Evolutionary conservation across 129 eudicot genomes (phyloP).

Genomic region (Lactuca saligna): DNA sequence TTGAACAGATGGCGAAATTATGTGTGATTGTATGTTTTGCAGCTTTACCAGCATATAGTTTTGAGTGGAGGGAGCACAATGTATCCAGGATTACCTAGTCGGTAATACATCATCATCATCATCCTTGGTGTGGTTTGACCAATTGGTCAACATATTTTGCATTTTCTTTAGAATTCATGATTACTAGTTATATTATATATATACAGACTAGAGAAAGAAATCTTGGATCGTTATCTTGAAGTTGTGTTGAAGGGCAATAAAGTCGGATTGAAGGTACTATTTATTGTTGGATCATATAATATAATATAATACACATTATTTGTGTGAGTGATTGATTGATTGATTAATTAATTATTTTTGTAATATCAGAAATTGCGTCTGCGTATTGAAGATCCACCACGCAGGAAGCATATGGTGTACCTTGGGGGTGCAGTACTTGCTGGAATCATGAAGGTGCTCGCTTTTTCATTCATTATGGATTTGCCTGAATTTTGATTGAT

Average conservation of each 20-base stretch:
- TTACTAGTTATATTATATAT: conserved; percentile 16
- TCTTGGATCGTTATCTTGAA: conserved; percentile 90
- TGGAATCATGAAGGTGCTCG: conserved; percentile 88
- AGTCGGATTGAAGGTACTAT: conserved; percentile 87
- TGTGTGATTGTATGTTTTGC: conserved; percentile 29
- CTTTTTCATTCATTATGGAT: conserved; percentile 49
- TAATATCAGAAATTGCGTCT: conserved; percentile 67
- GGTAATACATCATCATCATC: conserved; percentile 51
- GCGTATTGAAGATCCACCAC: conserved; percentile 97
- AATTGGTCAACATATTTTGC: conserved; percentile 14
- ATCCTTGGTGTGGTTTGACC: conserved; percentile 18
- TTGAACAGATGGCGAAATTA: neutral
- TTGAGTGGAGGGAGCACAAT: conserved; percentile 99
- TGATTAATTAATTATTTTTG: neutral
- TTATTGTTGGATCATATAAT: neutral
- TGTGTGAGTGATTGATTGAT: neutral
- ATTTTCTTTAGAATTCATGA: neutral
- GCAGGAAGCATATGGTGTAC: conserved; percentile 99
- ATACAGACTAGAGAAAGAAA: conserved; percentile 91
- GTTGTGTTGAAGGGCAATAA: conserved; percentile 93
- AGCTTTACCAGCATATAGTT: conserved; percentile 98
- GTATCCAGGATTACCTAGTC: conserved; percentile 99
- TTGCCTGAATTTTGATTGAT: conserved; percentile 97
- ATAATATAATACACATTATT: neutral
- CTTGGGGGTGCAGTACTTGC: conserved; percentile 99